Base-by-base conservation (phyloP, 2,329 filamentous ascomycete genomes). In the Venturia asperata region DNA sequence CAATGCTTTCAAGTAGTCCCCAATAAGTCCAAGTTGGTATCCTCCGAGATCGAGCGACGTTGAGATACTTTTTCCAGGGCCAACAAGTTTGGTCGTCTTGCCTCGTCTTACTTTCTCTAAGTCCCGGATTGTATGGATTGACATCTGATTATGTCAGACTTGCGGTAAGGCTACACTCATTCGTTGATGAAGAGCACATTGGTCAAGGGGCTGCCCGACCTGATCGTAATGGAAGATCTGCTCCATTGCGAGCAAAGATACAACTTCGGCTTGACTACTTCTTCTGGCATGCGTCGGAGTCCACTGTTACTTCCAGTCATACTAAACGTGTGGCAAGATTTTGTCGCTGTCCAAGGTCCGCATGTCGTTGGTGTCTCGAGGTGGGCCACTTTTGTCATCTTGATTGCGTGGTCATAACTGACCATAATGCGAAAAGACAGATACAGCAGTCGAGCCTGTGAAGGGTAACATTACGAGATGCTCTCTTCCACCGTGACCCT, bases 91-190 rank as follows among this genome's bases (percentile, higher is more conserved):
- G 49, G 49, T 17, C 10, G 30, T 56, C n/a, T 24, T 1, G 45
- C 2, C 10, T 49, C 47, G 21, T 27, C 10, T 27, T 17, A 52
- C 24, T 27, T 52, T 49, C 47, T 52, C 15, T 4, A 27, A 27
- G 21, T 52, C 9, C 15, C 11, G 47, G 27, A 15, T 21, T 5
- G 24, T 27, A 27, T 17, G 21, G 24, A 52, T 13, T 52, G 1
- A 21, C 52, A 58, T 37, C 52, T 37, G 52, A 56, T 24, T 24
- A n/a, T 56, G 49, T 56, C 49, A 56, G 24, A 24, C 24, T 34
- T n/a, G 13, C 13, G 13, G 15, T 17, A 5, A 56, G 30, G 17
- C 2, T 7, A 37, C 13, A 2, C 3, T 58, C 5, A 5, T 6
- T 19, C 19, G 15, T 34, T 7, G 30, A 37, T 37, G 52, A 19